Evolutionary conservation across 2,329 filamentous ascomycete genomes (phyloP).

Genomic region (Albifimbria verrucaria): DNA sequence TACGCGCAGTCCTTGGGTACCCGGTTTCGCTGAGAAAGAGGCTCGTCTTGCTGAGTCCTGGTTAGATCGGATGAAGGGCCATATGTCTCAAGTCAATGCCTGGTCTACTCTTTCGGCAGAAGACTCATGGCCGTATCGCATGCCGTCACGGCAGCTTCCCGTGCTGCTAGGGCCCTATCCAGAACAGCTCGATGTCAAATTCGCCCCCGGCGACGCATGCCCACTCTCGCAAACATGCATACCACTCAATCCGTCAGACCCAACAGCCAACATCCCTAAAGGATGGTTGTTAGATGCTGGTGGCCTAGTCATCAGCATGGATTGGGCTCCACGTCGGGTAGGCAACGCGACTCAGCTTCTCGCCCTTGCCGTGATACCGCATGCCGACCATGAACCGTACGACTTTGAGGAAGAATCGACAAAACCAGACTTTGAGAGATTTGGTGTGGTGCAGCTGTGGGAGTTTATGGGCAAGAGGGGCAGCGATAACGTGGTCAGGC

Average conservation of each 20-base stretch:
- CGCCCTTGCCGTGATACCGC: conserved; percentile 48
- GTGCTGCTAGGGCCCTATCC: conserved; percentile 30
- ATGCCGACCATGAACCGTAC: conserved; percentile 45
- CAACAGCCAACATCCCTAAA: conserved; percentile 21
- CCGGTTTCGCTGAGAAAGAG: background rate
- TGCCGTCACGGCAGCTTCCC: conserved; percentile 22
- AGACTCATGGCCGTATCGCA: conserved; percentile 25
- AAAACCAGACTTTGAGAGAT: conserved; percentile 34
- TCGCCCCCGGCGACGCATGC: conserved; percentile 22
- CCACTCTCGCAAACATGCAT: conserved; percentile 25
- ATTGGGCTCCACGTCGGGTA: conserved; percentile 43
- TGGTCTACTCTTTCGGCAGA: conserved; percentile 16
- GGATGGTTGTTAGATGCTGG: conserved; percentile 55
- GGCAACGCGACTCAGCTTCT: conserved; percentile 42
- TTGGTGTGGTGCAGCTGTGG: conserved; percentile 52
- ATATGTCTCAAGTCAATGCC: conserved; percentile 9
- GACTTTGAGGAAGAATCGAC: conserved; percentile 33
- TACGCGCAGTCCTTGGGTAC: background rate
- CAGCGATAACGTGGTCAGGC: conserved; percentile 27
- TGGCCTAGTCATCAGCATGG: conserved; percentile 49
- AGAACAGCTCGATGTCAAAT: conserved; percentile 24
- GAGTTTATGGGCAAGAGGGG: conserved; percentile 34
- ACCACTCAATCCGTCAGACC: conserved; percentile 21
- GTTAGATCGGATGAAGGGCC: conserved; percentile 17
- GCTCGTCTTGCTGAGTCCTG: conserved; percentile 39